Evolutionary conservation across 768 basidiomycete species (phyloP).

Genomic region (Amanita exitialis): DNA sequence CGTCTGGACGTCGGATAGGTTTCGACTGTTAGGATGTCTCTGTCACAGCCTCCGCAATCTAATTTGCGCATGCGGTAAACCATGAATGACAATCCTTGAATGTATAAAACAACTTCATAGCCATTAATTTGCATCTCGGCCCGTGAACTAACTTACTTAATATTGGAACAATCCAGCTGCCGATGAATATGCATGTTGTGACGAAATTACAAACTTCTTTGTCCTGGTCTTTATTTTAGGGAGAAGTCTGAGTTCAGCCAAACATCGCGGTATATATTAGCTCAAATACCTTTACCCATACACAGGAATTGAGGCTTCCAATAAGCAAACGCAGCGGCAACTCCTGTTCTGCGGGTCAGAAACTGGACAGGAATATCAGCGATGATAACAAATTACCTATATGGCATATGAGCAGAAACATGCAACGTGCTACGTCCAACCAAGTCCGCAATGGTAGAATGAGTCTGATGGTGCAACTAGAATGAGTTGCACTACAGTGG

Average conservation of each 20-base stretch:
- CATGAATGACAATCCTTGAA: conserved; percentile 26
- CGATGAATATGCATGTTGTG: conserved; percentile 35
- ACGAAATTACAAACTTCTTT: conserved; percentile 38
- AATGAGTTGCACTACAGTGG: not conserved
- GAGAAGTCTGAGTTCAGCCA: not conserved
- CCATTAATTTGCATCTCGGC: conserved; percentile 5
- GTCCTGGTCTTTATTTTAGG: conserved; percentile 21
- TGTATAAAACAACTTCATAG: conserved; percentile 31
- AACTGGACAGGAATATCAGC: not conserved
- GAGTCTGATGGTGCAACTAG: conserved; percentile 22
- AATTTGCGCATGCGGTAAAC: conserved; percentile 20
- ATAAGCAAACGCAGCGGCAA: conserved; percentile 30
- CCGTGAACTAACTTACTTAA: conserved; percentile 29
- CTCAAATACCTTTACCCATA: conserved; percentile 26
- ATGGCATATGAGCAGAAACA: conserved; percentile 34
- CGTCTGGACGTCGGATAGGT: too few relatives aligned
- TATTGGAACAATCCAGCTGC: conserved; percentile 43
- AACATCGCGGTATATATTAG: not conserved
- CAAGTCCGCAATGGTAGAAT: conserved; percentile 38
- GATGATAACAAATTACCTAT: conserved; percentile 24
- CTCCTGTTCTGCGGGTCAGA: conserved; percentile 19
- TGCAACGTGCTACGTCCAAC: conserved; percentile 42
- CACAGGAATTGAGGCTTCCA: conserved; percentile 36
- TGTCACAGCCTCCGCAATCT: not conserved
- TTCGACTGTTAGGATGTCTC: not conserved